Conservation (phyloP, 2,329 filamentous ascomycete species). For the Aspergillus tamarii region DNA sequence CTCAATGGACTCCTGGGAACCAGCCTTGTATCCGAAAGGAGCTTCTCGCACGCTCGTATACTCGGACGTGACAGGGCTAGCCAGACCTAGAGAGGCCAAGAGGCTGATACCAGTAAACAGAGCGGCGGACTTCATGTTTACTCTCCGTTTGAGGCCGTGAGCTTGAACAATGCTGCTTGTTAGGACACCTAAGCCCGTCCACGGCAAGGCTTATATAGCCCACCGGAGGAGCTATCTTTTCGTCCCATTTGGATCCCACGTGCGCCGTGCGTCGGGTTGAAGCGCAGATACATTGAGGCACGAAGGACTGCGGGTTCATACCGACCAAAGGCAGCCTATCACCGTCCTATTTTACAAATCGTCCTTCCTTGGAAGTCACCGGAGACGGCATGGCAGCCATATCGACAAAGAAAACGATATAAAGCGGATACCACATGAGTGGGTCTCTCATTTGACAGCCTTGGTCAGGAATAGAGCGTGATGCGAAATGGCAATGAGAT, state of each 20-base stretch:
- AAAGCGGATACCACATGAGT: not conserved
- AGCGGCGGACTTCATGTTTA: not conserved
- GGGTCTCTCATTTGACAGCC: not conserved
- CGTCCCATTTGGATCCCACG: not conserved
- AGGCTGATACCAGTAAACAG: not conserved
- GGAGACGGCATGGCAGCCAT: too few species aligned
- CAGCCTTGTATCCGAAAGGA: constrained; percentile 26
- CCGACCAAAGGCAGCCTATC: not conserved
- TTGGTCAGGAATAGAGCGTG: not conserved
- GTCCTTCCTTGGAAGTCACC: not conserved
- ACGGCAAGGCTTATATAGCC: not conserved
- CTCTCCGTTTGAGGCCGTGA: not conserved
- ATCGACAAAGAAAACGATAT: not conserved
- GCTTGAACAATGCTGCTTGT: not conserved
- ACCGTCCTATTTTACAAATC: not conserved
- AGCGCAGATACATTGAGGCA: not conserved
- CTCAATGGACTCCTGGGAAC: constrained; percentile 34
- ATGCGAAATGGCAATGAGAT: not conserved
- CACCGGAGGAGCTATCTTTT: too few species aligned
- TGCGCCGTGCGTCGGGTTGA: not conserved
- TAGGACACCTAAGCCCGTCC: not conserved
- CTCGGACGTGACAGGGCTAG: not conserved
- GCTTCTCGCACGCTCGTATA: not conserved
- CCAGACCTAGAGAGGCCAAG: not conserved
- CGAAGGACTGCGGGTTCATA: not conserved